Evolutionary conservation across 352 stramenopile genomes (phyloP), one percentile per base, ranked within the genome.

Genomic region (Aphanomyces astaci): DNA sequence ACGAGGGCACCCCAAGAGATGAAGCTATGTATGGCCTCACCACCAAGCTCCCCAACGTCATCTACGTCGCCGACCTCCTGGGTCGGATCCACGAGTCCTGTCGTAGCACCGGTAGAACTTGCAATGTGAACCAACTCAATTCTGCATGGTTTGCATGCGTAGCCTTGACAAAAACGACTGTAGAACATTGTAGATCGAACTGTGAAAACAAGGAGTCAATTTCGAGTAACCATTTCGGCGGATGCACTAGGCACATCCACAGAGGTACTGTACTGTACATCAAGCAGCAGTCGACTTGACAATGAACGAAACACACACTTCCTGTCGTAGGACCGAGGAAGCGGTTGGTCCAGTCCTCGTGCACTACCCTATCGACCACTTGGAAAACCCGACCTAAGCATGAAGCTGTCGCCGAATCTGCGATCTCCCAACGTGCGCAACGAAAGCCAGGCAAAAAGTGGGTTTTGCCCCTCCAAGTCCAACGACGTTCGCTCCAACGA

Each of bases 321-420:
- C n/a, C n/a, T n/a, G n/a, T n/a, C n/a, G 0, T 27, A 63, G 28
- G 25, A 17, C 7, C 10, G 13, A 10, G 72, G 76, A 15, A 73
- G 73, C 2, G 84, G 84, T 3, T 92, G 84, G 84, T 82, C 79
- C 45, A 90, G 84, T 64, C 84, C 84, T 7, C 76, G 87, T 54
- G 81, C 81, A 4, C 77, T 90, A 66, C 83, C 83, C 1, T 92
- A 90, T 51, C 74, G 80, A 0, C 84, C 81, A 15, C 71, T 92
- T 4, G 84, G 84, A 3, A 85, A 82, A 36, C 84, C 84, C 0
- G 75, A 90, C 46, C 72, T 92, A 31, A 76, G 71, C 32, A 79
- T 92, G 63, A 89, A 88, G 57, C 79, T 87, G 55, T 83, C 79
- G 3, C 81, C 81, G 2, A 80, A 79, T 24, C 72, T 89, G 63